Evolutionary conservation across 192 early-diverging fungal species (phyloP), one percentile per base, ranked within the genome.

Genomic region (Podila epigama): DNA sequence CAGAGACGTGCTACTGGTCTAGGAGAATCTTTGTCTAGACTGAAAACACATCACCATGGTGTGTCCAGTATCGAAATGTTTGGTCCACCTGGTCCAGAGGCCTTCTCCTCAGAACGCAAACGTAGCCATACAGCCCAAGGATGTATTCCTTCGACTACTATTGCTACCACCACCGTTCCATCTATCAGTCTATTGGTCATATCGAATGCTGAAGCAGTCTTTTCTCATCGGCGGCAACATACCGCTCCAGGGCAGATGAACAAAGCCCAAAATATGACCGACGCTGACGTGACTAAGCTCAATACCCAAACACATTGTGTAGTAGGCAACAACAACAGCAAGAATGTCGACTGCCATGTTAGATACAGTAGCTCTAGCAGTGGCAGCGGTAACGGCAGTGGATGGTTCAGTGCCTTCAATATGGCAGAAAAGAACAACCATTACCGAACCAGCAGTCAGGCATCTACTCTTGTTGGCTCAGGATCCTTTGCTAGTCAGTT

Each of bases 171-270:
- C 8, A 36, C 36, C 15, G 20, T 51, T 29, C 51, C 72, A 11
- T 60, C 72, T 2, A 75, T 75, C 42, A 63, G 66, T 25, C 72
- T 65, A 0, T 33, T 58, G n/a, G 32, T 75, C 4, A 67, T 75
- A 2, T 68, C 54, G 1, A 75, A 68, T 28, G 72, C 65, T 4
- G 72, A 64, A n/a, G 60, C 51, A 0, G 72, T 42, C 18, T 20
- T 75, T n/a, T 68, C 65, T 8, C 66, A 75, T 37, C 51, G 65
- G 8, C 22, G 10, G 25, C 52, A 48, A 22, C 5, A 22, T 22
- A 22, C 44, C 2, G 44, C n/a, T 22, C 20, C 0, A 20, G n/a
- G n/a, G n/a, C n/a, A n/a, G n/a, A n/a, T n/a, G n/a, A n/a, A n/a
- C n/a, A n/a, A n/a, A n/a, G n/a, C n/a, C n/a, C n/a, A n/a, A n/a